A percentile compares a stretch with the other conserved stretches of the same genome.
Evolutionary conservation across 176 grass and related monocot genomes (phyloP).

Genomic region (Triticum dicoccoides): DNA sequence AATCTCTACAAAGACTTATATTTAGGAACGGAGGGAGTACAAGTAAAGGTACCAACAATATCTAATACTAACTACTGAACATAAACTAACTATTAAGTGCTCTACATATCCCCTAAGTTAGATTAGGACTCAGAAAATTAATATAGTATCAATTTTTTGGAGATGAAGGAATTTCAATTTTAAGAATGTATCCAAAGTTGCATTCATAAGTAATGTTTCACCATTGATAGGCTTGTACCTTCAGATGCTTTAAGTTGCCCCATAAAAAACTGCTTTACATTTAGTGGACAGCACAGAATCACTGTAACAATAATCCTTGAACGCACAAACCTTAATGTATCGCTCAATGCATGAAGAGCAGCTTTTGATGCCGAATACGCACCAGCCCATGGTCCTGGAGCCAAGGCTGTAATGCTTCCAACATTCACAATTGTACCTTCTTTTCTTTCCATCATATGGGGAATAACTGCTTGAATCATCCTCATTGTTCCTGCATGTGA

Average conservation of each 20-base stretch:
- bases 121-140: background rate
- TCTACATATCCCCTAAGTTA: background rate
- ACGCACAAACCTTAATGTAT: conserved; percentile 69
- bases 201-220: background rate
- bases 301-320: background rate
- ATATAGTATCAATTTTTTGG: background rate
- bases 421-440: conserved; percentile 90
- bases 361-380: conserved; percentile 93
- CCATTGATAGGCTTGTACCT: background rate
- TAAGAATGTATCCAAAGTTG: background rate
- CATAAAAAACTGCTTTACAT: background rate
- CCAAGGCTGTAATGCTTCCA: conserved; percentile 74
- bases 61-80: background rate
- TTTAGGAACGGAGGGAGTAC: background rate
- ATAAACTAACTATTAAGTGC: background rate
- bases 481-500: conserved; percentile 67
- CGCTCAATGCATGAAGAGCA: conserved; percentile 81
- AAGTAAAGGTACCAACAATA: background rate
- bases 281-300: background rate
- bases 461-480: conserved; percentile 82
- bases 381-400: conserved; percentile 94
- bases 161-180: background rate
- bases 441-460: conserved; percentile 78
- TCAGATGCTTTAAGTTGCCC: background rate
- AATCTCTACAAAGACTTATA: too few species aligned